A percentile compares a stretch with the other conserved stretches of the same genome.
Conservation (phyloP, 2,329 filamentous ascomycete species). For the Allantophomopsis cytisporea region DNA sequence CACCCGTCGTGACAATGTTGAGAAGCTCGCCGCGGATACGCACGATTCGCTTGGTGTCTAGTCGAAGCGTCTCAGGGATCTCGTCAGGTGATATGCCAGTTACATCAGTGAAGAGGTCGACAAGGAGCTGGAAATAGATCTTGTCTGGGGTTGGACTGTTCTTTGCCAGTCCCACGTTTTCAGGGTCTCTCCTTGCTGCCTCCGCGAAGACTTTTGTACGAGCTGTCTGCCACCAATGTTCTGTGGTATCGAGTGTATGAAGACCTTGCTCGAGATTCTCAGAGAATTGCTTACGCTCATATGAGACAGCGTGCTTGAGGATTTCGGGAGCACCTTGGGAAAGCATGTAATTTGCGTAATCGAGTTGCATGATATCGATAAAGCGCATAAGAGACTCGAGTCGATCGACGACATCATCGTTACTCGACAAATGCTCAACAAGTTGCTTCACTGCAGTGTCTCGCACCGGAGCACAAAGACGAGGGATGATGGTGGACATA, state of each 20-base stretch:
- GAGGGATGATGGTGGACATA: slow-evolving; percentile 62
- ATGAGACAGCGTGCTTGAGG: slow-evolving; percentile 55
- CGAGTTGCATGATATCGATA: slow-evolving; percentile 65
- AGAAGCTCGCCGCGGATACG: slow-evolving; percentile 41
- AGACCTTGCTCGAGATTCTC: slow-evolving; percentile 44
- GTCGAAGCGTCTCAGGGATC: slow-evolving; percentile 59
- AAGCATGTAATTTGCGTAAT: slow-evolving; percentile 73
- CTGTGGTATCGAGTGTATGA: slow-evolving; percentile 43
- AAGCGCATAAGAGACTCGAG: slow-evolving; percentile 63
- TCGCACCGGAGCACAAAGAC: slow-evolving; percentile 69
- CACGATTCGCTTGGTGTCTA: slow-evolving; percentile 52
- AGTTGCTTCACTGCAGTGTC: slow-evolving; percentile 62
- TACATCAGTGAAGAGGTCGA: slow-evolving; percentile 61
- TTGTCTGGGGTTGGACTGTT: slow-evolving; percentile 53
- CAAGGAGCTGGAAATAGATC: slow-evolving; percentile 63
- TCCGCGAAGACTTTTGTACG: slow-evolving; percentile 52
- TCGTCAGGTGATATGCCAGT: slow-evolving; percentile 36
- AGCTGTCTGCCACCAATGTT: slow-evolving; percentile 52
- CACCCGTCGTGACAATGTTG: slow-evolving; percentile 58
- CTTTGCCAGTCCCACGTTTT: slow-evolving; percentile 46
- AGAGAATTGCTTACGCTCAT: slow-evolving; percentile 61
- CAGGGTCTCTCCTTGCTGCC: slow-evolving; percentile 53
- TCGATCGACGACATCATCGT: slow-evolving; percentile 58
- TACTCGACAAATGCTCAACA: slow-evolving; percentile 43
- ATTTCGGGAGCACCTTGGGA: slow-evolving; percentile 58